Evolutionary conservation across 148 eudicot species (phyloP).

Genomic region (Vaccinium vitisidaea): DNA sequence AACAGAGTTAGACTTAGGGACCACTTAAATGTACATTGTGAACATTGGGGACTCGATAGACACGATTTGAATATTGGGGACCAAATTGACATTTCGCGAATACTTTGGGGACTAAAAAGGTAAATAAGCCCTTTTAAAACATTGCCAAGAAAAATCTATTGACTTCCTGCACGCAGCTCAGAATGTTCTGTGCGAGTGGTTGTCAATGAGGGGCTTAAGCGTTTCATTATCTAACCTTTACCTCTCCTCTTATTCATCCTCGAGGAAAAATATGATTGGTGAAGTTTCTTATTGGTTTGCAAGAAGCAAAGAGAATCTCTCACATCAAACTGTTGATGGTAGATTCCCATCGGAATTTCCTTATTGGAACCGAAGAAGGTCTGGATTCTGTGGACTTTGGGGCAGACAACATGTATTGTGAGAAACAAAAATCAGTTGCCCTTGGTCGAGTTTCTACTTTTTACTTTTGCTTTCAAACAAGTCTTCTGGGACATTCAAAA

Average conservation of each 20-base stretch:
- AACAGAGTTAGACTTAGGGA: no score
- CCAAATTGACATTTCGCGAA: no score
- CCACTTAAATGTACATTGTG: no score
- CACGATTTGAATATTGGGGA: no score
- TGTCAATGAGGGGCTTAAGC: conserved; percentile 71
- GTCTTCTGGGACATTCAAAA: conserved; percentile 71
- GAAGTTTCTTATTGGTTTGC: conserved; percentile 66
- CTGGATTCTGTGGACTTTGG: no score
- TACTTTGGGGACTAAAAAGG: no score
- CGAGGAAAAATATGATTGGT: conserved; percentile 55
- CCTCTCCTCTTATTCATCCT: conserved; percentile 55
- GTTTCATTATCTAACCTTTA: conserved; percentile 83
- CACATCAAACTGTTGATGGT: conserved; percentile 59
- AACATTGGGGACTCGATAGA: no score
- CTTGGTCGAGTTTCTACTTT: conserved; percentile 26
- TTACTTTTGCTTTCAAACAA: conserved; percentile 56
- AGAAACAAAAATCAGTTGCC: no score
- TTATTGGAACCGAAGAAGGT: no score
- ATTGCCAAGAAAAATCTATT: conserved; percentile 39
- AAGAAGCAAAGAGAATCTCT: conserved; percentile 63
- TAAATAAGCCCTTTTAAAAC: conserved; percentile 59
- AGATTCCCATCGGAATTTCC: conserved; percentile 23
- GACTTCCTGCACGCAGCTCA: conserved; percentile 63
- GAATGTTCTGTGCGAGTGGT: conserved; percentile 79
- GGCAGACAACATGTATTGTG: no score